phyloP scores from a whole-genome alignment of 331 rosid species.

The Acacia concinna region DNA sequence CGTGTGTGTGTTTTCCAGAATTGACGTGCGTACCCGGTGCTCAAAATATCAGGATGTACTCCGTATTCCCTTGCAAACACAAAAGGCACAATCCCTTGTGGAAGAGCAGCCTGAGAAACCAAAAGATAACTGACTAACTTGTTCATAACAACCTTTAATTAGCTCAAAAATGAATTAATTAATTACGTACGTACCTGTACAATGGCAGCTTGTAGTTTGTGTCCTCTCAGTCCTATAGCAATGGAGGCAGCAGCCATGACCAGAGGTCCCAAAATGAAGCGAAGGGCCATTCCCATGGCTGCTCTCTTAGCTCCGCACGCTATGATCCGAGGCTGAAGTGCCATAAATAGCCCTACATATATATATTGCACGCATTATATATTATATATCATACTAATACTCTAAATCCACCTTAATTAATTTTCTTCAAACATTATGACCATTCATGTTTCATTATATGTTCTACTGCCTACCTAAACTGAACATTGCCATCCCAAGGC shows the following conservation, averaged over 20 bases:
- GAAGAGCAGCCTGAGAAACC: constrained; percentile 73
- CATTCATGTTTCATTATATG: background rate
- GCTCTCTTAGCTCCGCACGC: constrained; percentile 69
- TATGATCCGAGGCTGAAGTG: constrained; percentile 66
- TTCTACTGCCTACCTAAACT: constrained; percentile 51
- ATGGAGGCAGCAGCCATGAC: constrained; percentile 58
- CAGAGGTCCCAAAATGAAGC: constrained; percentile 64
- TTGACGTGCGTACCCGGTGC: constrained; percentile 64
- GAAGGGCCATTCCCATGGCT: constrained; percentile 60
- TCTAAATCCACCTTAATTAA: background rate
- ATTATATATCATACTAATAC: background rate
- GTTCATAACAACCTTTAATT: background rate
- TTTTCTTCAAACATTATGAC: background rate
- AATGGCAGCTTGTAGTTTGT: constrained; percentile 59
- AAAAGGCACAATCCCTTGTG: constrained; percentile 80
- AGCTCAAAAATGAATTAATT: background rate
- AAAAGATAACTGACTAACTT: background rate
- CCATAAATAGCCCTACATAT: constrained; percentile 73
- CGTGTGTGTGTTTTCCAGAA: background rate
- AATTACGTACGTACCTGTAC: constrained; percentile 45
- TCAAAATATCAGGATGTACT: constrained; percentile 72
- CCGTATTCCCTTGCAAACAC: constrained; percentile 81
- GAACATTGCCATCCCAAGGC: constrained; percentile 88
- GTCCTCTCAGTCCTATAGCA: constrained; percentile 58
- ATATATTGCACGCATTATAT: constrained; percentile 26